Conservation (phyloP, 495 filamentous ascomycete species). For the Hypoxylon intermedium region DNA sequence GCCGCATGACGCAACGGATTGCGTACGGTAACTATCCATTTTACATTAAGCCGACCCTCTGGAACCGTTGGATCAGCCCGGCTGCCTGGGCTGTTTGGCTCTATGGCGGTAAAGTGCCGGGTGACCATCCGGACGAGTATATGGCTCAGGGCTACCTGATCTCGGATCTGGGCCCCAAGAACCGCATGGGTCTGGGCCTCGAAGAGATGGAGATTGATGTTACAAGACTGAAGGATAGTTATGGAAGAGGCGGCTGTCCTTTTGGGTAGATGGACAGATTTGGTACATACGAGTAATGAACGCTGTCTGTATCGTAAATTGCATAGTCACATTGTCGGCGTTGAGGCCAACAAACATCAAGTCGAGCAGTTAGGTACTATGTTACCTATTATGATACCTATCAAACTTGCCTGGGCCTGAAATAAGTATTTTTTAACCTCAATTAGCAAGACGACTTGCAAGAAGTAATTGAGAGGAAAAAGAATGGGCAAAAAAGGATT, state of each 20-base stretch:
- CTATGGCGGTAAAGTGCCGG: slow-evolving; percentile 65
- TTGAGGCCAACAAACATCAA: too few relatives aligned
- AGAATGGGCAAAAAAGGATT: slow-evolving; percentile 1
- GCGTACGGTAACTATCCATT: slow-evolving; percentile 63
- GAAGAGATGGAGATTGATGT: slow-evolving; percentile 51
- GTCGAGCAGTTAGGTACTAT: too few relatives aligned
- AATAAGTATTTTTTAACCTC: too few relatives aligned
- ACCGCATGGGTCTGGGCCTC: slow-evolving; percentile 62
- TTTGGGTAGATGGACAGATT: slow-evolving; percentile 28
- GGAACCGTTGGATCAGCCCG: slow-evolving; percentile 64
- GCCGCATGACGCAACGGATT: slow-evolving; percentile 47
- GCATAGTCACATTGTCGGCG: too few relatives aligned
- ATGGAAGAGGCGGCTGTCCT: slow-evolving; percentile 29
- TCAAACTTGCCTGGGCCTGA: too few relatives aligned
- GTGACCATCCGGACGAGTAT: slow-evolving; percentile 63
- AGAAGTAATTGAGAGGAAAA: too few relatives aligned
- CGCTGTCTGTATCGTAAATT: too few relatives aligned
- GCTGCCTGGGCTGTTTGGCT: slow-evolving; percentile 60
- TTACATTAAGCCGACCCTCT: slow-evolving; percentile 67
- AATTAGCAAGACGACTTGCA: too few relatives aligned
- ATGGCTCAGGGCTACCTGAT: slow-evolving; percentile 65
- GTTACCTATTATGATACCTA: too few relatives aligned
- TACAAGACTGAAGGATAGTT: slow-evolving; percentile 20
- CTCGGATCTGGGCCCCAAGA: slow-evolving; percentile 64
- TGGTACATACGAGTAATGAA: too few relatives aligned